phyloP scores from a whole-genome alignment of 192 early-diverging fungal genomes.

The Mortierella antarctica region DNA sequence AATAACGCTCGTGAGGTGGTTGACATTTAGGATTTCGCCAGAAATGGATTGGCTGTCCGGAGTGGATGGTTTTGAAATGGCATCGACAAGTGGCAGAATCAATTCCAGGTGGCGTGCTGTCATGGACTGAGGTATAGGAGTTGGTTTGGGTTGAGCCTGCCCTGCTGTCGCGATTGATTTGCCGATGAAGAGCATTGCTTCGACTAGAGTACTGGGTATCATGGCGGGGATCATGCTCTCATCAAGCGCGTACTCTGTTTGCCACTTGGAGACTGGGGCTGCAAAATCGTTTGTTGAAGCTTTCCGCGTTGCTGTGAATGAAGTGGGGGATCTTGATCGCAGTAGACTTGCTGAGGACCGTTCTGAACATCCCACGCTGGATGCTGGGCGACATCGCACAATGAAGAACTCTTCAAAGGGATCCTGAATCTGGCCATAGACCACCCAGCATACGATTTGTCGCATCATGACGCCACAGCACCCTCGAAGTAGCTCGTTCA shows the following conservation, averaged over 20 bases:
- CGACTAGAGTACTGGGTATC: constrained; percentile 61
- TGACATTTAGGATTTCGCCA: constrained; percentile 53
- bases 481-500: constrained; percentile 58
- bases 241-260: constrained; percentile 61
- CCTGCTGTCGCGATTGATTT: constrained; percentile 69
- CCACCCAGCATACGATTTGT: constrained; percentile 72
- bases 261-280: constrained; percentile 50
- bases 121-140: constrained; percentile 30
- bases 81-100: constrained; percentile 13
- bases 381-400: constrained; percentile 2
- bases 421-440: constrained; percentile 73
- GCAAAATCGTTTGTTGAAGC: not conserved
- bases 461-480: constrained; percentile 65
- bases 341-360: too few species aligned
- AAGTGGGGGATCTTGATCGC: not conserved
- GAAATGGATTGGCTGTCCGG: constrained; percentile 28
- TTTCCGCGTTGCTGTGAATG: not conserved
- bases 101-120: constrained; percentile 28
- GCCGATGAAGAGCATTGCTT: constrained; percentile 76
- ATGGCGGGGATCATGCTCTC: constrained; percentile 59
- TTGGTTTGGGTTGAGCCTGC: constrained; percentile 51
- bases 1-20: constrained; percentile 46
- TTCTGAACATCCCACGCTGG: too few species aligned
- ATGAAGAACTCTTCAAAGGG: constrained; percentile 77
- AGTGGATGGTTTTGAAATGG: constrained; percentile 15